Evolutionary conservation across 2,329 filamentous ascomycete species (phyloP).

Genomic region (Tolypocladium pustulatum): DNA sequence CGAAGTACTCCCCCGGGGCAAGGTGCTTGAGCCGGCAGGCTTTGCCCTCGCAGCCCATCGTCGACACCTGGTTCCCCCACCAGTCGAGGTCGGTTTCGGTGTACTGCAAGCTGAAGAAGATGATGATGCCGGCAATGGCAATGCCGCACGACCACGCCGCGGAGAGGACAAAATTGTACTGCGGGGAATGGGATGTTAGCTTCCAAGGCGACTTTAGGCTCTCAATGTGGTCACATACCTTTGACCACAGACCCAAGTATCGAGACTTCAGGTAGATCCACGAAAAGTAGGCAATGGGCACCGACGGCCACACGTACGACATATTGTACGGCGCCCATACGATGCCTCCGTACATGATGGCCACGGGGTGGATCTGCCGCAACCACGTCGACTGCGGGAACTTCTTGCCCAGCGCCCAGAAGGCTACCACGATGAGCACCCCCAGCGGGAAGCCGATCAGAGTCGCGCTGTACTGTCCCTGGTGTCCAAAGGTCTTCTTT

Average conservation of each 20-base stretch:
- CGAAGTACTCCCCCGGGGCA: constrained; percentile 25
- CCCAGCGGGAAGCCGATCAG: constrained; percentile 41
- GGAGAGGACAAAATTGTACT: constrained; percentile 45
- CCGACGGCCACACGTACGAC: constrained; percentile 38
- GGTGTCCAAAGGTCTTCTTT: constrained; percentile 35
- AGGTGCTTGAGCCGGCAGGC: constrained; percentile 27
- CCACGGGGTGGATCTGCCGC: constrained; percentile 37
- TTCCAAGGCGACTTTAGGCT: background rate
- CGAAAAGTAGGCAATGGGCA: constrained; percentile 41
- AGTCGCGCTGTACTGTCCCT: constrained; percentile 36
- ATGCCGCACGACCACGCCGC: constrained; percentile 39
- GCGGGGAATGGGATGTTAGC: background rate
- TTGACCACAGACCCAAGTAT: constrained; percentile 40
- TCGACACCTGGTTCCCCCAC: constrained; percentile 37
- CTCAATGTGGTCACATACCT: constrained; percentile 20
- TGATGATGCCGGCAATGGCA: constrained; percentile 39
- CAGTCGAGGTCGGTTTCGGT: constrained; percentile 30
- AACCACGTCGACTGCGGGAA: constrained; percentile 28
- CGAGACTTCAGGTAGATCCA: constrained; percentile 41
- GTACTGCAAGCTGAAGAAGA: constrained; percentile 42
- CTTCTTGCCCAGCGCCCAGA: constrained; percentile 27
- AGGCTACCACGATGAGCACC: constrained; percentile 29
- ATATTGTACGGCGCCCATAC: constrained; percentile 40
- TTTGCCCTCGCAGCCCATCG: constrained; percentile 29
- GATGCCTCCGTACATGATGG: constrained; percentile 34